phyloP scores from a whole-genome alignment of 345 rosid genomes.

The Conringia planisiliqua region DNA sequence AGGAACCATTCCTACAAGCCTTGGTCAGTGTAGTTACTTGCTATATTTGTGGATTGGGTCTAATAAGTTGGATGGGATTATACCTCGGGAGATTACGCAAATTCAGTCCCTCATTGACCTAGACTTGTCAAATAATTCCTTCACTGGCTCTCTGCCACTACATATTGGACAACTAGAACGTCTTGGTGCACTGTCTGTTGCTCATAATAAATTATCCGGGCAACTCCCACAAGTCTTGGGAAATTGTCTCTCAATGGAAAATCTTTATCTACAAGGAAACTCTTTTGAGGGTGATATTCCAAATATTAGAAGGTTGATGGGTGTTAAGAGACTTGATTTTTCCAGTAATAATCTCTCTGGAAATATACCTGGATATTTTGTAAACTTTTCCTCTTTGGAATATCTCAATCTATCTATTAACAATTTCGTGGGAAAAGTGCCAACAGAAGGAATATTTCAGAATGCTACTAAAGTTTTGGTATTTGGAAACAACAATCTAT shows the following conservation, averaged over 20 bases:
- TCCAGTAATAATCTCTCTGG: slow-evolving; percentile 1
- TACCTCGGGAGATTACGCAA: neutral
- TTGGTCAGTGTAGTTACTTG: neutral
- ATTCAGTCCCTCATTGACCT: neutral
- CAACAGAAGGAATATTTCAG: no score
- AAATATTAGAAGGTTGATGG: neutral
- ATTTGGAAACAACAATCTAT: neutral
- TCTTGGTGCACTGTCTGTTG: no score
- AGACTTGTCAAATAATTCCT: neutral
- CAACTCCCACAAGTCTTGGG: neutral
- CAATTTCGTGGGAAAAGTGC: neutral
- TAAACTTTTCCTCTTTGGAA: neutral
- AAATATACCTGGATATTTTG: slow-evolving; percentile 6
- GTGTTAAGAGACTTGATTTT: neutral
- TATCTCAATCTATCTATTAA: neutral
- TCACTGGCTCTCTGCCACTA: neutral
- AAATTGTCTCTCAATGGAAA: neutral
- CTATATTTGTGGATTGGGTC: neutral
- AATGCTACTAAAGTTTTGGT: neutral
- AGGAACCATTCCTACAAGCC: neutral
- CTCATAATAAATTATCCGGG: neutral
- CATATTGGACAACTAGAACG: no score
- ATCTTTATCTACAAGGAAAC: neutral
- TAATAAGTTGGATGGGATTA: slow-evolving; percentile 1
- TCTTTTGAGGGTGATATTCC: slow-evolving; percentile 6